Conservation (phyloP, 176 grass and related monocot species). For the Carex cristatella region DNA sequence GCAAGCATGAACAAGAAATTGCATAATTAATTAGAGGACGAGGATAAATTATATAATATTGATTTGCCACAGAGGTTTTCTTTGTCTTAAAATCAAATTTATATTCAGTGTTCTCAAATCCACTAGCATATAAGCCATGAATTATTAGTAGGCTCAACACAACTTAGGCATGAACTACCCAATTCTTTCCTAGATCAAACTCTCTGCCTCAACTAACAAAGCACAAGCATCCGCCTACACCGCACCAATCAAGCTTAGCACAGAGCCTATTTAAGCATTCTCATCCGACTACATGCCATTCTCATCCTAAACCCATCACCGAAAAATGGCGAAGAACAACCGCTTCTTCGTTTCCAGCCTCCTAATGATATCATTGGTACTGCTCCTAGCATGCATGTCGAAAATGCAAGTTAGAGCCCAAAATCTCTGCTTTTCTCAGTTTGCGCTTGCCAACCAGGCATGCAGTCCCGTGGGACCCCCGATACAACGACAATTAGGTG, state of each 20-base stretch:
- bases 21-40: not conserved
- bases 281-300: not conserved
- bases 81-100: not conserved
- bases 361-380: not conserved
- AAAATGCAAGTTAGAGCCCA: constrained; percentile 29
- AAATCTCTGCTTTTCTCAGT: constrained; percentile 60
- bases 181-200: constrained; percentile 17
- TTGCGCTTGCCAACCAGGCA: constrained; percentile 65
- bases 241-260: not conserved
- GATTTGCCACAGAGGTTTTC: not conserved
- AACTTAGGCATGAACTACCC: constrained; percentile 16
- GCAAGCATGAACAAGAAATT: not conserved
- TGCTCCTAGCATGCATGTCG: not conserved
- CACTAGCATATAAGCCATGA: not conserved
- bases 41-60: not conserved
- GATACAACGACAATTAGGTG: constrained; percentile 14
- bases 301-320: not conserved
- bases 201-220: constrained; percentile 7
- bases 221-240: not conserved
- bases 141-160: not conserved
- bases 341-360: not conserved
- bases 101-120: not conserved
- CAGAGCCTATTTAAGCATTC: not conserved
- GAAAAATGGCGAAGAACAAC: not conserved
- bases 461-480: constrained; percentile 40